Conservation (phyloP, 768 basidiomycete species). For the Agaricus blazei region DNA sequence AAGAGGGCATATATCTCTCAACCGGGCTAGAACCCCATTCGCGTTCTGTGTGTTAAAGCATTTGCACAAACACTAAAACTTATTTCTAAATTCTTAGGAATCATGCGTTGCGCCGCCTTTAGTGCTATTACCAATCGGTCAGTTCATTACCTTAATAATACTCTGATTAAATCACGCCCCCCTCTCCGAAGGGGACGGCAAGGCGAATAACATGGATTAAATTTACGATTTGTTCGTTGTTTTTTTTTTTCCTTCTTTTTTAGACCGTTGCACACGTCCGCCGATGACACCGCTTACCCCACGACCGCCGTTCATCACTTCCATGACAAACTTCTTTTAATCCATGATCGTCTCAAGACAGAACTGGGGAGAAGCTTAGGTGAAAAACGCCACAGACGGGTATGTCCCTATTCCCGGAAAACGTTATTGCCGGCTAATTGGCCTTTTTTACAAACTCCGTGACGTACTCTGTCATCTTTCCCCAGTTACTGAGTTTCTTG, state of each 20-base stretch:
- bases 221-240: neutral
- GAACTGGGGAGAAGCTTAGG: conserved; percentile 63
- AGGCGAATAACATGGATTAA: neutral
- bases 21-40: neutral
- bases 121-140: conserved; percentile 49
- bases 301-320: conserved; percentile 76
- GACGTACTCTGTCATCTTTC: neutral
- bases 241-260: neutral
- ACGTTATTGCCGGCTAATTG: neutral
- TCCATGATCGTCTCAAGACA: conserved; percentile 75
- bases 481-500: conserved; percentile 63
- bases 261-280: conserved; percentile 43
- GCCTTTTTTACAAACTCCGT: neutral
- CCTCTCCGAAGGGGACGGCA: conserved; percentile 7
- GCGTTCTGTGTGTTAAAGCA: neutral
- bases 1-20: neutral
- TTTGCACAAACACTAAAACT: neutral
- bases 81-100: conserved; percentile 28
- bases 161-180: neutral
- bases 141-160: conserved; percentile 8
- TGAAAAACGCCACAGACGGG: conserved; percentile 65
- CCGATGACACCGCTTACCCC: conserved; percentile 36
- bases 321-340: conserved; percentile 77
- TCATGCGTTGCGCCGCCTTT: conserved; percentile 69
- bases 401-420: conserved; percentile 22